phyloP scores from a whole-genome alignment of 2,329 filamentous ascomycete species.

The Neofusicoccum sp. region DNA sequence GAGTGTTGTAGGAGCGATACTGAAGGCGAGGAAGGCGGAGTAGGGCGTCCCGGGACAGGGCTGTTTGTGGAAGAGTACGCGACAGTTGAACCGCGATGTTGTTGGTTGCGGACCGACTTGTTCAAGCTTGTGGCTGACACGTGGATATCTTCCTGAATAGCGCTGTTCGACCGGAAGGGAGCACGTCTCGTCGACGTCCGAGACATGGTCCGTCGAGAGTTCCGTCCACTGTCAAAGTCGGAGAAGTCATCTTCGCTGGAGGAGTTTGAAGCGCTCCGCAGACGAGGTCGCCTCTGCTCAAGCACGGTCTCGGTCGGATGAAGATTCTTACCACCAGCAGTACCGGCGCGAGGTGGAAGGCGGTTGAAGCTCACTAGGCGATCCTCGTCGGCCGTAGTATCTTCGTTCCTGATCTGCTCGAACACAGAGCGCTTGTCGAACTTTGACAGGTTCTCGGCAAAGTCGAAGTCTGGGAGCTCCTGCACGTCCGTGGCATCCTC shows the following conservation, averaged over 20 bases:
- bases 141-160: slow-evolving; percentile 37
- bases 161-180: slow-evolving; percentile 41
- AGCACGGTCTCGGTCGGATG: slow-evolving; percentile 92
- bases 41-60: slow-evolving; percentile 29
- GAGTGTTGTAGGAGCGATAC: slow-evolving; percentile 18
- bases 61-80: slow-evolving; percentile 33
- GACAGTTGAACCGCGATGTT: slow-evolving; percentile 14
- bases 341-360: slow-evolving; percentile 48
- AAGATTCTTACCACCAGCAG: slow-evolving; percentile 74
- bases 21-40: slow-evolving; percentile 38
- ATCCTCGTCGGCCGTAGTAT: slow-evolving; percentile 83
- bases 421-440: slow-evolving; percentile 94
- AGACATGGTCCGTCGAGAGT: slow-evolving; percentile 39
- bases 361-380: slow-evolving; percentile 90
- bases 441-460: slow-evolving; percentile 82
- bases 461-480: slow-evolving; percentile 93
- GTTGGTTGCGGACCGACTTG: slow-evolving; percentile 12
- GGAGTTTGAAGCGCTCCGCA: slow-evolving; percentile 33
- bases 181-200: slow-evolving; percentile 39
- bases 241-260: slow-evolving; percentile 35
- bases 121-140: slow-evolving; percentile 26
- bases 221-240: slow-evolving; percentile 38
- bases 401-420: slow-evolving; percentile 84
- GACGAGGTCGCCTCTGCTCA: slow-evolving; percentile 47
- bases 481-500: slow-evolving; percentile 94